Evolutionary conservation across 208 protist genomes (phyloP).

Genomic region (Crithidia sp.): DNA sequence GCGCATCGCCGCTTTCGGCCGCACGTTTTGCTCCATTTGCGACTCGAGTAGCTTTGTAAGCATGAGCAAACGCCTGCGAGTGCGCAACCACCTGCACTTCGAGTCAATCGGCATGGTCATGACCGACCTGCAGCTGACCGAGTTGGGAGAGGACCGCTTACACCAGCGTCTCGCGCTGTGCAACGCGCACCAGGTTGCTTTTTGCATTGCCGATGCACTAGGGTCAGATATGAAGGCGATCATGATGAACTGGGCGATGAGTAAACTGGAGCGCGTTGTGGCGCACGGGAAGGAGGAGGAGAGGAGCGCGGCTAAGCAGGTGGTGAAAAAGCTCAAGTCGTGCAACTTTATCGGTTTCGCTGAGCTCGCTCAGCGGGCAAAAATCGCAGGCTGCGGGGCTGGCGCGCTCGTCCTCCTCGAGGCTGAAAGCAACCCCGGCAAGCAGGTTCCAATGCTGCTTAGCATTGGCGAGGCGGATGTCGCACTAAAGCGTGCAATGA

Average conservation of each 20-base stretch:
- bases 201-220: conserved; percentile 71
- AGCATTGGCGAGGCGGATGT: conserved; percentile 73
- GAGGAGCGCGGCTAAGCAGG: conserved; percentile 36
- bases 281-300: conserved; percentile 29
- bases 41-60: conserved; percentile 83
- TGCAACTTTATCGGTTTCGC: conserved; percentile 56
- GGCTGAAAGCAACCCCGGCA: conserved; percentile 50
- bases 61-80: conserved; percentile 79
- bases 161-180: conserved; percentile 78
- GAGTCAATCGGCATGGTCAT: conserved; percentile 85
- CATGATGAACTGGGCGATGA: conserved; percentile 94
- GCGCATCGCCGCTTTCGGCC: conserved; percentile 93
- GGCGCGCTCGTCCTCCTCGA: conserved; percentile 67
- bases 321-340: conserved; percentile 56
- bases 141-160: conserved; percentile 64
- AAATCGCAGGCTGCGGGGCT: conserved; percentile 46
- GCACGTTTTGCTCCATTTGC: conserved; percentile 90
- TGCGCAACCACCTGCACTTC: conserved; percentile 86
- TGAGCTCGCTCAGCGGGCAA: conserved; percentile 62
- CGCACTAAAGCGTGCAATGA: conserved; percentile 57
- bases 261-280: conserved; percentile 66
- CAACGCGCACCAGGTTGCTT: conserved; percentile 90
- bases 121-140: conserved; percentile 82
- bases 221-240: conserved; percentile 70
- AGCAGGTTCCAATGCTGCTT: conserved; percentile 67